Conservation (phyloP, 345 rosid species). For the Populus euphratica region DNA sequence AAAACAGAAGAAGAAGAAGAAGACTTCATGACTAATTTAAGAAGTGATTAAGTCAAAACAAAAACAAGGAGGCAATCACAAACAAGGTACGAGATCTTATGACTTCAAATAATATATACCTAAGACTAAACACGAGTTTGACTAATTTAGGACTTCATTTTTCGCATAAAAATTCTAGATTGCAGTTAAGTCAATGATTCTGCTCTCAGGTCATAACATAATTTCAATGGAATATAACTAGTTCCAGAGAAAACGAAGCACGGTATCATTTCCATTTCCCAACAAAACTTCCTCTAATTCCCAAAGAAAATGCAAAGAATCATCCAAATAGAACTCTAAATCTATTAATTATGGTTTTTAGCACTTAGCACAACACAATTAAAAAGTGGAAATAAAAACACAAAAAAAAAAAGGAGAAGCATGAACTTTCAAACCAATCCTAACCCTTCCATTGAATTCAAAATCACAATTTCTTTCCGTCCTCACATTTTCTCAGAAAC, state of each 20-base stretch:
- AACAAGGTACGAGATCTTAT: neutral
- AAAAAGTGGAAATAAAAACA: neutral
- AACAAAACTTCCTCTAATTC: neutral
- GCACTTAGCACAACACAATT: neutral
- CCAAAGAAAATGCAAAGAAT: constrained; percentile 1
- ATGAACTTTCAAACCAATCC: constrained; percentile 5
- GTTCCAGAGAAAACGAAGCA: neutral
- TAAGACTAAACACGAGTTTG: neutral
- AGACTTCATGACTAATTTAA: too few relatives aligned
- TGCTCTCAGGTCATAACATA: neutral
- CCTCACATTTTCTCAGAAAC: neutral
- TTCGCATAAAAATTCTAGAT: neutral
- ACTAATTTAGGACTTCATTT: neutral
- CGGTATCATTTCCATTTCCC: neutral
- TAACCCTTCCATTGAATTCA: neutral
- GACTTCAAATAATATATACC: neutral
- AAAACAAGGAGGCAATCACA: neutral
- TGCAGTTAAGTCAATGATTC: neutral
- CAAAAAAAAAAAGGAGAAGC: neutral
- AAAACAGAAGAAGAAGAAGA: too few relatives aligned
- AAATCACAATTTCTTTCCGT: neutral
- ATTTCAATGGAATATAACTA: neutral
- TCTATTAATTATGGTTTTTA: neutral
- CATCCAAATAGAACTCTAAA: neutral
- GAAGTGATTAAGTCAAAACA: neutral